phyloP scores from a whole-genome alignment of 2,329 filamentous ascomycete genomes.

The Elsinoe perseae region DNA sequence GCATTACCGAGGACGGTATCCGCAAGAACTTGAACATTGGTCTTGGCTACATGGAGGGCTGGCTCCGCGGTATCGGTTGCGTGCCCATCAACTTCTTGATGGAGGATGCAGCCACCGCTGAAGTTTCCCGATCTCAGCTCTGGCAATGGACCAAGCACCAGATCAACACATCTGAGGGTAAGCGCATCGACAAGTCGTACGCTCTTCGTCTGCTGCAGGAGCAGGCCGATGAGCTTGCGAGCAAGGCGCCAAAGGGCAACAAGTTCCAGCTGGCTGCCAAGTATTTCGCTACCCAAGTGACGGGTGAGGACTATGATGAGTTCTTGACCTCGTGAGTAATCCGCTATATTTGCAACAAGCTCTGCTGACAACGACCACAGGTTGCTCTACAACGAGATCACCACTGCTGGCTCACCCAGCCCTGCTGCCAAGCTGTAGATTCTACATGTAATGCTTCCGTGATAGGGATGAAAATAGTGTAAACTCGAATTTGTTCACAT shows the following conservation, averaged over 20 bases:
- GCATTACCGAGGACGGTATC: conserved; percentile 89
- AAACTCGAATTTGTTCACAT: not conserved
- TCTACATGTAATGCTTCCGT: not conserved
- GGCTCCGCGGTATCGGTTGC: conserved; percentile 89
- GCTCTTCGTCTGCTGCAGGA: conserved; percentile 80
- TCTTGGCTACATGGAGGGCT: conserved; percentile 96
- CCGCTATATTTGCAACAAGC: conserved; percentile 19
- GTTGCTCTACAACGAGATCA: conserved; percentile 82
- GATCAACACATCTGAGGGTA: conserved; percentile 74
- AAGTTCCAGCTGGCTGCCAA: conserved; percentile 85
- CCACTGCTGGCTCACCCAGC: conserved; percentile 59
- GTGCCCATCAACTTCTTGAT: conserved; percentile 97
- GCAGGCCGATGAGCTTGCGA: conserved; percentile 65
- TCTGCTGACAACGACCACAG: conserved; percentile 38
- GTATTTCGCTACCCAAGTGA: conserved; percentile 89
- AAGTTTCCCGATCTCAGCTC: conserved; percentile 87
- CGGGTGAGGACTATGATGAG: conserved; percentile 94
- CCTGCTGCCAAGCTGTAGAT: conserved; percentile 41
- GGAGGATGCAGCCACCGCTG: conserved; percentile 96
- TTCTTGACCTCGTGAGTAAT: conserved; percentile 73
- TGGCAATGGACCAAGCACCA: conserved; percentile 87
- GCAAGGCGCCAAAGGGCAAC: conserved; percentile 75
- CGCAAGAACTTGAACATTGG: conserved; percentile 97
- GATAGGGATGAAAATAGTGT: conserved; percentile 2
- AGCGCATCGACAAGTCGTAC: conserved; percentile 88